Conservation (phyloP, 768 basidiomycete genomes). For the Termitomyces sp. region DNA sequence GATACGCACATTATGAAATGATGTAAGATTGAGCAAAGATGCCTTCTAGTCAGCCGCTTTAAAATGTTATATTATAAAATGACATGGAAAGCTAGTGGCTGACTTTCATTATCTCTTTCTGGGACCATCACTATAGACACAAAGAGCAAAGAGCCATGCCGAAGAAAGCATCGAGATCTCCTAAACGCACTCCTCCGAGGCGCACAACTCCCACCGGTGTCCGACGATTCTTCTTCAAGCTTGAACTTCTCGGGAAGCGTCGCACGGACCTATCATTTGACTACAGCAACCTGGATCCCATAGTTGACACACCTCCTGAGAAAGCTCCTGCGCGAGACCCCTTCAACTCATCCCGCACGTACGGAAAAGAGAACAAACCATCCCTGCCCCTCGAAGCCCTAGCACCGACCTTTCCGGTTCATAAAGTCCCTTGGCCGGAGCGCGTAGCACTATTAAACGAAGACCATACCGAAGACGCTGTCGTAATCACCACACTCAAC, state of each 20-base stretch:
- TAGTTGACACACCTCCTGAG: constrained; percentile 20
- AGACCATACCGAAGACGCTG: constrained; percentile 43
- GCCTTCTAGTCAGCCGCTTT: constrained; percentile 2
- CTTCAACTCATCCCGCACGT: background rate
- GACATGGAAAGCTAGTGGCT: constrained; percentile 1
- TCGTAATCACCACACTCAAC: constrained; percentile 59
- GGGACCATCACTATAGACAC: background rate
- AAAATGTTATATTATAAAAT: background rate
- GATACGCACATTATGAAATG: background rate
- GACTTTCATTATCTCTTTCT: background rate
- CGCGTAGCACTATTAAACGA: constrained; percentile 60
- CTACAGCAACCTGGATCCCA: constrained; percentile 18
- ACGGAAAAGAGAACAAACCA: constrained; percentile 1
- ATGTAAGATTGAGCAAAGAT: background rate
- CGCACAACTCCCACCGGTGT: constrained; percentile 16
- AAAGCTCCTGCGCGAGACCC: background rate
- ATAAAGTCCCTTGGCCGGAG: constrained; percentile 11
- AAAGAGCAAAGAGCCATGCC: constrained; percentile 5
- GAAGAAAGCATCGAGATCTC: constrained; percentile 2
- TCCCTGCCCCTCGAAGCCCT: background rate
- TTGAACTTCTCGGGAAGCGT: constrained; percentile 25
- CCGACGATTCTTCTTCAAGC: constrained; percentile 36
- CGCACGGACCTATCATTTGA: constrained; percentile 4
- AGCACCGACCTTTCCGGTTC: background rate
- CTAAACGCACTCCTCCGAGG: background rate